Conservation (phyloP, 2,329 filamentous ascomycete genomes). For the Cercospora sp. region DNA sequence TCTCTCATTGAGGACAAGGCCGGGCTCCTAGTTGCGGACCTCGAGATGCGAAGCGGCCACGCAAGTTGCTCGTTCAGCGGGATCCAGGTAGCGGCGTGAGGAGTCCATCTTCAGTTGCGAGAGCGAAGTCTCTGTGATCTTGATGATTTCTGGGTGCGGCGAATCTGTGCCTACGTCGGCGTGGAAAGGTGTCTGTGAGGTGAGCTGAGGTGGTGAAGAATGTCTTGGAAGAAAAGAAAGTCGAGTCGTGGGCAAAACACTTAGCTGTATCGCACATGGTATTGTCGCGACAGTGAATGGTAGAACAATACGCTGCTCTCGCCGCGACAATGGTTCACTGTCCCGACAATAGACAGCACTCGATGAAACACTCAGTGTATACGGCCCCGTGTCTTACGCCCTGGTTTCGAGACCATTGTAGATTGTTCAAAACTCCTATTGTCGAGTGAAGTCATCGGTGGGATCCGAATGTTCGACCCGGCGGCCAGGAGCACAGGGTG, state of each 20-base stretch:
- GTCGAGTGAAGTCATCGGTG: neutral
- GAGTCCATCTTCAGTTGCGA: neutral
- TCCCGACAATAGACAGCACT: neutral
- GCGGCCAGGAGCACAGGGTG: neutral
- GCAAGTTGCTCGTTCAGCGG: neutral
- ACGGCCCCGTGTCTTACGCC: neutral
- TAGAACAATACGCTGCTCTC: neutral
- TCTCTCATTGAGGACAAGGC: conserved; percentile 30
- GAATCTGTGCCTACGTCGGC: neutral
- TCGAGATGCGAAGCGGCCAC: conserved; percentile 9
- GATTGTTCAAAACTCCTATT: neutral
- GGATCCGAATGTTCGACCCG: neutral
- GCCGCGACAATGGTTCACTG: neutral
- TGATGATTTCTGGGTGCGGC: neutral
- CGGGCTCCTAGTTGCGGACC: conserved; percentile 25
- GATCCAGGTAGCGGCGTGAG: neutral
- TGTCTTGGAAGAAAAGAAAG: neutral
- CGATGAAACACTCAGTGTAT: neutral
- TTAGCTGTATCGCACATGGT: neutral
- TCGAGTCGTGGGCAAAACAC: neutral
- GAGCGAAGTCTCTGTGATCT: neutral
- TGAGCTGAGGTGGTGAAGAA: neutral
- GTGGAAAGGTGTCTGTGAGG: neutral
- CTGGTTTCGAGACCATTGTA: neutral
- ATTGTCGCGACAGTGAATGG: neutral